Conservation (phyloP, 768 basidiomycete genomes). For the Galerina marginata region DNA sequence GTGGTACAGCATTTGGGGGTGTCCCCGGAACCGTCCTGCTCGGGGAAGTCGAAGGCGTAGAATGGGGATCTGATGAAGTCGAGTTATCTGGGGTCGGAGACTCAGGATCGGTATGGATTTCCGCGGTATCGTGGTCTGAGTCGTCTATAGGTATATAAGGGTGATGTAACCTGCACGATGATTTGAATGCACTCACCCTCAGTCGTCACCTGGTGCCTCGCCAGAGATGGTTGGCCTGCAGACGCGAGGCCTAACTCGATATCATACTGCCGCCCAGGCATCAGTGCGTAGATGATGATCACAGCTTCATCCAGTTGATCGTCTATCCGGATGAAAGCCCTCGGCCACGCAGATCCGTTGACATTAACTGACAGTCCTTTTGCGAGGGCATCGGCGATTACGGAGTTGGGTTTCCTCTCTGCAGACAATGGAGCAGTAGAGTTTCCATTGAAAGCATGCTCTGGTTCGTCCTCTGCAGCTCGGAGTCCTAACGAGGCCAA, state of each 20-base stretch:
- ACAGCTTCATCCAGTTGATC: conserved; percentile 86
- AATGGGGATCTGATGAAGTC: conserved; percentile 38
- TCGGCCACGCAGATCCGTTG: conserved; percentile 79
- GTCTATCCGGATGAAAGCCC: conserved; percentile 79
- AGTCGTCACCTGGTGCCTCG: conserved; percentile 68
- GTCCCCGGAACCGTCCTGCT: conserved; percentile 36
- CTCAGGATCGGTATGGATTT: conserved; percentile 40
- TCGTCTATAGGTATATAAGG: conserved; percentile 25
- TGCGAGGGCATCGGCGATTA: conserved; percentile 71
- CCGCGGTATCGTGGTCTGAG: conserved; percentile 36
- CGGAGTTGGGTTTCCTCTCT: conserved; percentile 31
- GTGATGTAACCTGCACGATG: conserved; percentile 7
- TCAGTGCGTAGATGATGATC: conserved; percentile 88
- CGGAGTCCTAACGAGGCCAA: conserved; percentile 46
- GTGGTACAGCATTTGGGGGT: conserved; percentile 28
- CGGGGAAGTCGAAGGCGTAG: conserved; percentile 48
- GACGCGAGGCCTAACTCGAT: conserved; percentile 81
- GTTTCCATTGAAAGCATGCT: conserved; percentile 10
- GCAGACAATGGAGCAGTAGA: not conserved
- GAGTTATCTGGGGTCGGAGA: conserved; percentile 36
- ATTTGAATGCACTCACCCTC: conserved; percentile 48
- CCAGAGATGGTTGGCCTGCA: conserved; percentile 53
- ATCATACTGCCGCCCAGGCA: conserved; percentile 90
- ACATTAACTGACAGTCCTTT: conserved; percentile 82
- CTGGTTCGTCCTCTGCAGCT: conserved; percentile 35